A percentile compares a stretch with the other conserved stretches of the same genome.
phyloP scores from a whole-genome alignment of 1,284 basidiomycete genomes.

The Ceratobasidium sp. region DNA sequence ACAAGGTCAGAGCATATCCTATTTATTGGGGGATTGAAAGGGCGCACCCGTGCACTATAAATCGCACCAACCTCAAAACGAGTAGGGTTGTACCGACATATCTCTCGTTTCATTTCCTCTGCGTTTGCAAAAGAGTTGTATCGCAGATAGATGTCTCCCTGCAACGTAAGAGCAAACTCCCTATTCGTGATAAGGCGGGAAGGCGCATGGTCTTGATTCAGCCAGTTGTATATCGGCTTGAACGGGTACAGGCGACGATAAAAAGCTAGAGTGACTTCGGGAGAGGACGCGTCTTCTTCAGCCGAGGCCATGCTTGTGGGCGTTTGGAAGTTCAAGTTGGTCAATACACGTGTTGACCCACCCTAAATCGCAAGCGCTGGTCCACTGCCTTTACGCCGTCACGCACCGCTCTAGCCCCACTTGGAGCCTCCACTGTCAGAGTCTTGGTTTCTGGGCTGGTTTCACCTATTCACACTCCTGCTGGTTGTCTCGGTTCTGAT shows the following conservation, averaged over 20 bases:
- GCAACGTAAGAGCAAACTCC: constrained; percentile 97
- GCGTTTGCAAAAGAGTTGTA: constrained; percentile 90
- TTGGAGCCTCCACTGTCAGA: not conserved
- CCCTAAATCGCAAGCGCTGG: constrained; percentile 25
- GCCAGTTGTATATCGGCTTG: constrained; percentile 92
- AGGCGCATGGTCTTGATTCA: constrained; percentile 86
- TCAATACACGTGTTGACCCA: constrained; percentile 32
- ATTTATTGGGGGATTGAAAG: constrained; percentile 44
- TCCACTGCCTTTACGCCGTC: not conserved
- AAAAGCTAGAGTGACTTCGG: constrained; percentile 84
- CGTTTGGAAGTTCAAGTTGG: not conserved
- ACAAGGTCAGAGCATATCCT: constrained; percentile 28
- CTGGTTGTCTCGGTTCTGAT: not conserved
- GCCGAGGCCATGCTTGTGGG: constrained; percentile 33
- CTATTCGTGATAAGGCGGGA: constrained; percentile 85
- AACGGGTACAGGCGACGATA: constrained; percentile 95
- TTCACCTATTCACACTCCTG: not conserved
- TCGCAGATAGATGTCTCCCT: constrained; percentile 91
- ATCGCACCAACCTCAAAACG: constrained; percentile 98
- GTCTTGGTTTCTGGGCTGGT: not conserved
- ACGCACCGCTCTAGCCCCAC: not conserved
- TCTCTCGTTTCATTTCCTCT: constrained; percentile 94
- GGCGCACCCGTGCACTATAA: constrained; percentile 83
- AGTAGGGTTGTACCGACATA: constrained; percentile 82
- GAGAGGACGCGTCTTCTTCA: constrained; percentile 58